These are phyloP conservation scores for Lactuca sativa DNA, from an alignment of 129 eudicot genomes.

Conservation along the genomic window DNA sequence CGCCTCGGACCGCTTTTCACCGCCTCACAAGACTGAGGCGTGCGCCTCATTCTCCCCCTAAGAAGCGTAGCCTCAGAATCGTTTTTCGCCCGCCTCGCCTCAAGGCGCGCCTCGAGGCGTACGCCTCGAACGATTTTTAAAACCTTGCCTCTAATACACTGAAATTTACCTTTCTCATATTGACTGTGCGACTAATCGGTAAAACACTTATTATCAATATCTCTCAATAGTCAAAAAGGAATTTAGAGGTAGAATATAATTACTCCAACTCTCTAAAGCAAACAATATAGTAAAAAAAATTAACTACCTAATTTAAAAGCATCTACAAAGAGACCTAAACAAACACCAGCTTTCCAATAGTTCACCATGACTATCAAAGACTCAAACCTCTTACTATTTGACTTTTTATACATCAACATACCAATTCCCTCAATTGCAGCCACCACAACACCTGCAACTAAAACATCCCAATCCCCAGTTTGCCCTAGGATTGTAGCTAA, in stretches of 20 bases:
- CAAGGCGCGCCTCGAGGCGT: too few relatives aligned
- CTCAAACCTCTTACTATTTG: conserved; percentile 52
- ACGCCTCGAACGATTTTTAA: too few relatives aligned
- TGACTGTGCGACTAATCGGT: too few relatives aligned
- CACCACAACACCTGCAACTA: conserved; percentile 93
- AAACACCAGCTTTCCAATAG: conserved; percentile 98
- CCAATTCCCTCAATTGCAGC: conserved; percentile 97
- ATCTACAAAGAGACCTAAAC: conserved; percentile 96
- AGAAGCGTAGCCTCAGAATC: too few relatives aligned
- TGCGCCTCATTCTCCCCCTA: too few relatives aligned
- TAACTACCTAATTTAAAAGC: conserved; percentile 96
- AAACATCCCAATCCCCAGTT: conserved; percentile 96
- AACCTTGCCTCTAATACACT: not conserved
- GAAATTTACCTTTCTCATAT: not conserved
- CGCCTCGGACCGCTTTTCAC: too few relatives aligned
- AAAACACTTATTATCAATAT: conserved; percentile 5
- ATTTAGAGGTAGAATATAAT: conserved; percentile 1
- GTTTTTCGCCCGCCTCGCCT: too few relatives aligned
- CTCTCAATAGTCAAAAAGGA: not conserved
- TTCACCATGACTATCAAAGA: conserved; percentile 70
- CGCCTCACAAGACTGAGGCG: too few relatives aligned
- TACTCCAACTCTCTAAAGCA: conserved; percentile 12
- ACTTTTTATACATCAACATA: conserved; percentile 68
- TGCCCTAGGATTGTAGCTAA: conserved; percentile 95
- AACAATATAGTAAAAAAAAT: conserved; percentile 14